These are phyloP conservation scores for Penicillium decumbens DNA, from an alignment of 2,329 filamentous ascomycete genomes.

Conservation along the genomic window DNA sequence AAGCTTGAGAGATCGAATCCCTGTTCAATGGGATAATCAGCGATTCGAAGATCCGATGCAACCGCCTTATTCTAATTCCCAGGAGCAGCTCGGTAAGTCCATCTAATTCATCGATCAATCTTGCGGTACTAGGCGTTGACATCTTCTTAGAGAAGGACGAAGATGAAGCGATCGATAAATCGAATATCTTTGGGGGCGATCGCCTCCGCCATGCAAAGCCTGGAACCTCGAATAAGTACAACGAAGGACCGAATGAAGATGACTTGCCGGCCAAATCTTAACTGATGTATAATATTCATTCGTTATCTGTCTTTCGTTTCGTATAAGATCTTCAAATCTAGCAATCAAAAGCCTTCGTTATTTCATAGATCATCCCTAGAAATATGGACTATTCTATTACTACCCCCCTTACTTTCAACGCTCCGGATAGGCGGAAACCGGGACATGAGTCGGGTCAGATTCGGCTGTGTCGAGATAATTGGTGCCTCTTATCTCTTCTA, in stretches of 20 bases:
- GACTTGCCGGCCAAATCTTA: conserved; percentile 16
- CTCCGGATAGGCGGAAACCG: too few species aligned
- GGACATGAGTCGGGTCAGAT: too few species aligned
- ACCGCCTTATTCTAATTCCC: conserved; percentile 28
- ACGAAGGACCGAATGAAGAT: conserved; percentile 22
- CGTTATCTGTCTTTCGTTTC: too few species aligned
- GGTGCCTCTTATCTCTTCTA: too few species aligned
- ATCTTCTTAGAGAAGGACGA: conserved; percentile 14
- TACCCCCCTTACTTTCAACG: too few species aligned
- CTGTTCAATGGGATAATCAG: conserved; percentile 24
- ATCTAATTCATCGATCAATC: not conserved
- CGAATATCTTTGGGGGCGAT: conserved; percentile 24
- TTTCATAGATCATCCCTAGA: too few species aligned
- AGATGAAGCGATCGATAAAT: conserved; percentile 19
- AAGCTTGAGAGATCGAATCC: conserved; percentile 15
- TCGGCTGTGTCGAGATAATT: too few species aligned
- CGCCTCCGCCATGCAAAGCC: conserved; percentile 25
- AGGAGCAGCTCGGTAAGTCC: conserved; percentile 28
- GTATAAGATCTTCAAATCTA: too few species aligned
- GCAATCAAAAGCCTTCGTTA: too few species aligned
- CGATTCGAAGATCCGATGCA: conserved; percentile 27
- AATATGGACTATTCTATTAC: too few species aligned
- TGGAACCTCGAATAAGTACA: conserved; percentile 18
- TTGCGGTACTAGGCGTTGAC: too few species aligned
- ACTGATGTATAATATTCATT: too few species aligned